Evolutionary conservation across 495 filamentous ascomycete genomes (phyloP), one percentile per base, ranked within the genome.

Genomic region (Hamigera avellanea): DNA sequence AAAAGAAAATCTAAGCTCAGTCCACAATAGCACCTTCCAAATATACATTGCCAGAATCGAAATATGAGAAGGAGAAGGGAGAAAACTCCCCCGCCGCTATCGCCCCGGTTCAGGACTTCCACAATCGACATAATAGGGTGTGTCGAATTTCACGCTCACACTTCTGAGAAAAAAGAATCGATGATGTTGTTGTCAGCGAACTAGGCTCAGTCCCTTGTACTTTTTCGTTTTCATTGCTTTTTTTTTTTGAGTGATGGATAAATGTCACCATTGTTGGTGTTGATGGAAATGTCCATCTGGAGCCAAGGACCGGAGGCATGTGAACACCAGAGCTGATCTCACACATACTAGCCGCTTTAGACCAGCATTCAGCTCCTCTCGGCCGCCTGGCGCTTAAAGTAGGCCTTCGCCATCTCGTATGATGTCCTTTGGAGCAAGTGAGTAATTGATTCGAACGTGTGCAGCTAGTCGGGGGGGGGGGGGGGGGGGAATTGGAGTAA

Each of bases 381-480:
- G 26, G 53, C 48, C 16, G 41, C 38, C 32, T 51, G 61, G 40
- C 62, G 43, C 50, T 79, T 77, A 63, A 80, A 80, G 53, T 79
- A 80, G 14, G 76, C 73, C 62, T 86, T 86, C 26, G 81, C 81
- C 66, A 86, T 75, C 59, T 86, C 81, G 45, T 86, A 86, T 8
- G 78, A 81, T 31, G 76, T 77, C 78, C 77, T 80, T 32, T 70
- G n/a, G 1, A 26, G 29, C 5, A 16, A 33, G 18, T n/a, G 2
- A 19, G 15, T 12, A 35, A 35, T 13, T 15, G 16, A 26, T 26
- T 18, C 21, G n/a, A 21, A 35, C 18, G 25, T 7, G 19, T 2
- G 6, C 14, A 8, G 18, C 6, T 6, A n/a, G 35, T 19, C 31
- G 4, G 13, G 5, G 25, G n/a, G 26, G 35, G 2, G 21, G 21